A percentile compares a stretch with the other conserved stretches of the same genome.
These are phyloP conservation scores for Ophiognomonia clavigignenti-juglandacearum DNA, from an alignment of 2,329 filamentous ascomycete species.

Conservation along the genomic window DNA sequence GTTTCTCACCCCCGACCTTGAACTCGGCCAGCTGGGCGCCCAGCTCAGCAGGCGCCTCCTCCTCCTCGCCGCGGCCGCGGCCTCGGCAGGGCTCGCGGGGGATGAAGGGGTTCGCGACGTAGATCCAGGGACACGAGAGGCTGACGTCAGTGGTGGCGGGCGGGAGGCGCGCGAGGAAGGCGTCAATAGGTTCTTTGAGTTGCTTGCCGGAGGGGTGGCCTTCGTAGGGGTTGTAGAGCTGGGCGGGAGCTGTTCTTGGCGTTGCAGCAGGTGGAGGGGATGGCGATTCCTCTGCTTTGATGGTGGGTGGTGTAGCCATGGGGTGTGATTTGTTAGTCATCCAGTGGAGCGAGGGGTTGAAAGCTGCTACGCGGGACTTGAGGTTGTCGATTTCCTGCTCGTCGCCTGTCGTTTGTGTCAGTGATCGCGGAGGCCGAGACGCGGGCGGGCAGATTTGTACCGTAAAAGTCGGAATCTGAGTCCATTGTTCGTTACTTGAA, in stretches of 20 bases:
- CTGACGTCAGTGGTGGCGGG: constrained; percentile 54
- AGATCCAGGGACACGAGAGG: constrained; percentile 61
- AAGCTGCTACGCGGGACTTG: constrained; percentile 43
- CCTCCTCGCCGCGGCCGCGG: constrained; percentile 39
- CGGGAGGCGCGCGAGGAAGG: constrained; percentile 63
- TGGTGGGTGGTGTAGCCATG: constrained; percentile 2
- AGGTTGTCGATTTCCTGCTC: constrained; percentile 42
- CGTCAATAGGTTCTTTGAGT: constrained; percentile 23
- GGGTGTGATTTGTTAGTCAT: constrained; percentile 13
- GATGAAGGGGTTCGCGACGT: constrained; percentile 60
- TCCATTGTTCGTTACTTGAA: too few relatives aligned
- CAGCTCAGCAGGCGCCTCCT: constrained; percentile 43
- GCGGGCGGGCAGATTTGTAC: constrained; percentile 26
- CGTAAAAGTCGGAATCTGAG: constrained; percentile 53
- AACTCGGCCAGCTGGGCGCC: constrained; percentile 45
- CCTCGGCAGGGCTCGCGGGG: constrained; percentile 32
- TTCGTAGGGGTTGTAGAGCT: constrained; percentile 55
- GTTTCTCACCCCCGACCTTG: constrained; percentile 45
- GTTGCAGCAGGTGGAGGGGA: neutral
- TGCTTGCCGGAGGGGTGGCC: constrained; percentile 52
- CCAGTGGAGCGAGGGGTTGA: constrained; percentile 38
- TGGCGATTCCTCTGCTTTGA: neutral
- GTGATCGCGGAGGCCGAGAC: constrained; percentile 9
- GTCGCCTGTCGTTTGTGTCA: constrained; percentile 43
- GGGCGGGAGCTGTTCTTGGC: too few relatives aligned